Evolutionary conservation across 1,284 basidiomycete species (phyloP).

Genomic region (Sporisorium iseilematis-ciliati): DNA sequence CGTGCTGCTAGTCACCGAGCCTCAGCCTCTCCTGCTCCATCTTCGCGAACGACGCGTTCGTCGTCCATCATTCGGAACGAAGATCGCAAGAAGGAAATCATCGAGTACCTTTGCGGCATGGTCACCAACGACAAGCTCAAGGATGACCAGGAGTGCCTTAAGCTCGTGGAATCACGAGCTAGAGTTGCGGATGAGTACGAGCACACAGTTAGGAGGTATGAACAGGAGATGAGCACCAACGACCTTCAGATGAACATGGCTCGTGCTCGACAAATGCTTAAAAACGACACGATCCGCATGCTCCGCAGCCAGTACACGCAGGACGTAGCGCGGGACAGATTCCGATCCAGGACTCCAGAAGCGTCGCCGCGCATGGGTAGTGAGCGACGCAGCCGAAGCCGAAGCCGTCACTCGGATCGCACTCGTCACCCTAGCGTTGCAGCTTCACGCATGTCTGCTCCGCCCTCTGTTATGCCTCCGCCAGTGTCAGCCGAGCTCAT

Average conservation of each 20-base stretch:
- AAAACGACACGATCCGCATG: slow-evolving; percentile 17
- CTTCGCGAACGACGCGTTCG: slow-evolving; percentile 2
- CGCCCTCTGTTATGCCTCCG: not conserved
- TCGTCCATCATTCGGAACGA: not conserved
- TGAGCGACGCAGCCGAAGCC: slow-evolving; percentile 13
- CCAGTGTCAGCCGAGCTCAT: not conserved
- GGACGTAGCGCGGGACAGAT: not conserved
- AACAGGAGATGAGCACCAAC: not conserved
- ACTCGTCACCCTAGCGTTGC: too few relatives aligned
- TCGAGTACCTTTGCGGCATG: slow-evolving; percentile 7
- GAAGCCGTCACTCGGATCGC: slow-evolving; percentile 7
- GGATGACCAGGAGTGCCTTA: slow-evolving; percentile 1
- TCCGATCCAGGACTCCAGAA: not conserved
- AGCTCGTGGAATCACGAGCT: not conserved
- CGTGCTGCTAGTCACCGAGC: not conserved
- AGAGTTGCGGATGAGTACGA: not conserved
- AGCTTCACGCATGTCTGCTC: not conserved
- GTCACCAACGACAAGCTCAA: slow-evolving; percentile 14
- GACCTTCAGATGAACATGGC: not conserved
- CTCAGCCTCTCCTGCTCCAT: slow-evolving; percentile 2
- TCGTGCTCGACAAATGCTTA: not conserved
- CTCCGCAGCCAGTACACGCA: slow-evolving; percentile 3
- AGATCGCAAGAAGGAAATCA: not conserved
- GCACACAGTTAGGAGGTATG: not conserved
- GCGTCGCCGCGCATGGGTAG: slow-evolving; percentile 7